These are phyloP conservation scores for Chalaropsis ovoidea DNA, from an alignment of 2,329 filamentous ascomycete genomes.

Conservation along the genomic window DNA sequence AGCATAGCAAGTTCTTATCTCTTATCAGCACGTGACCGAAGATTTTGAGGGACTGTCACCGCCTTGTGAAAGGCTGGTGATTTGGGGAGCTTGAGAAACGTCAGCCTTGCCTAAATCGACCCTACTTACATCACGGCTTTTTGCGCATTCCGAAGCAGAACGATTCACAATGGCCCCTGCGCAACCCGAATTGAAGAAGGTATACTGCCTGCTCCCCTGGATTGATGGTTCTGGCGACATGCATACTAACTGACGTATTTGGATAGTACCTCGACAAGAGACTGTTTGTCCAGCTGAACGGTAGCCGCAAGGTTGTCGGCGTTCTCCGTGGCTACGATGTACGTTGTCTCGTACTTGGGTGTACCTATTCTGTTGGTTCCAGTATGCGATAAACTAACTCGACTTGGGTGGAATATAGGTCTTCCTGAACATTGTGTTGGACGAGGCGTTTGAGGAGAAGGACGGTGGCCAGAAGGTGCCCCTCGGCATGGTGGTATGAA, in stretches of 20 bases:
- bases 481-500: constrained; percentile 81
- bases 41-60: constrained; percentile 26
- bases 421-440: constrained; percentile 94
- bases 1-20: constrained; percentile 32
- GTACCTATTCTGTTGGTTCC: background rate
- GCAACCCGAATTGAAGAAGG: constrained; percentile 98
- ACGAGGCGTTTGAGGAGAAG: constrained; percentile 94
- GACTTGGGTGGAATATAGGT: constrained; percentile 49
- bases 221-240: background rate
- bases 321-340: constrained; percentile 94
- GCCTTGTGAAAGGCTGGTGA: constrained; percentile 1
- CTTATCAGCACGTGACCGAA: constrained; percentile 43
- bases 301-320: constrained; percentile 93
- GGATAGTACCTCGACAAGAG: constrained; percentile 95
- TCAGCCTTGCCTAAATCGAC: constrained; percentile 19
- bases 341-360: constrained; percentile 32
- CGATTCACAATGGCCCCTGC: constrained; percentile 77
- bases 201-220: constrained; percentile 34
- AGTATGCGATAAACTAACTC: background rate
- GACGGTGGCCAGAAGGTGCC: constrained; percentile 78
- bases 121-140: background rate
- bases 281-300: constrained; percentile 94
- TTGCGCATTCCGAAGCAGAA: constrained; percentile 14
- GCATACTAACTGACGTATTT: constrained; percentile 3
- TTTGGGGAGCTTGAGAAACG: background rate